These are phyloP conservation scores for Trichothecium sympodiale DNA, from an alignment of 2,329 filamentous ascomycete genomes.

Conservation along the genomic window DNA sequence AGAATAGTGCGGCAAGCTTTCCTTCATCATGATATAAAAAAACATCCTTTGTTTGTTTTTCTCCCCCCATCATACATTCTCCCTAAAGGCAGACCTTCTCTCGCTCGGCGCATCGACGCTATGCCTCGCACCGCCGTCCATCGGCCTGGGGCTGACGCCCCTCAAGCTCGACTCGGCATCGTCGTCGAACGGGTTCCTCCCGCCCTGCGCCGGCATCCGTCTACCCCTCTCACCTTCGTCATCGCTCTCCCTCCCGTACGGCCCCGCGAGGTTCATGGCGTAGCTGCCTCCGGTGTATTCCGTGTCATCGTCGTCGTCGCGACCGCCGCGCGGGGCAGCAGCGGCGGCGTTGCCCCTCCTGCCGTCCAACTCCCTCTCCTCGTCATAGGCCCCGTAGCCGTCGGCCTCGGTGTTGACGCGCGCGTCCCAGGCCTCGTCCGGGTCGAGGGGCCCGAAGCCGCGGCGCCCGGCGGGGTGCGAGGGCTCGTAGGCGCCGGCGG, in stretches of 20 bases:
- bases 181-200: conserved; percentile 60
- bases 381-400: conserved; percentile 56
- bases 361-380: conserved; percentile 62
- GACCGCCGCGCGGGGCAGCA: not conserved
- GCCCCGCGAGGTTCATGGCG: conserved; percentile 35
- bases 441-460: conserved; percentile 60
- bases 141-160: conserved; percentile 68
- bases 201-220: conserved; percentile 24
- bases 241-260: conserved; percentile 18
- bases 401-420: conserved; percentile 66
- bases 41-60: too few relatives aligned
- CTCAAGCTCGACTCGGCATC: conserved; percentile 53
- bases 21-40: not conserved
- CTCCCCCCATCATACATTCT: conserved; percentile 43
- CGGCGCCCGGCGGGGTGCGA: conserved; percentile 32
- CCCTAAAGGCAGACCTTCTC: conserved; percentile 58
- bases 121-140: conserved; percentile 32
- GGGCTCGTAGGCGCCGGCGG: conserved; percentile 61
- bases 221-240: conserved; percentile 26
- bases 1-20: not conserved
- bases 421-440: conserved; percentile 79
- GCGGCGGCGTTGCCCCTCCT: conserved; percentile 18
- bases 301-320: conserved; percentile 1
- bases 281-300: conserved; percentile 30
- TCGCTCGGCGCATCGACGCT: conserved; percentile 34